phyloP scores from a whole-genome alignment of 139 green algal species.

The Tetraselmis chui region DNA sequence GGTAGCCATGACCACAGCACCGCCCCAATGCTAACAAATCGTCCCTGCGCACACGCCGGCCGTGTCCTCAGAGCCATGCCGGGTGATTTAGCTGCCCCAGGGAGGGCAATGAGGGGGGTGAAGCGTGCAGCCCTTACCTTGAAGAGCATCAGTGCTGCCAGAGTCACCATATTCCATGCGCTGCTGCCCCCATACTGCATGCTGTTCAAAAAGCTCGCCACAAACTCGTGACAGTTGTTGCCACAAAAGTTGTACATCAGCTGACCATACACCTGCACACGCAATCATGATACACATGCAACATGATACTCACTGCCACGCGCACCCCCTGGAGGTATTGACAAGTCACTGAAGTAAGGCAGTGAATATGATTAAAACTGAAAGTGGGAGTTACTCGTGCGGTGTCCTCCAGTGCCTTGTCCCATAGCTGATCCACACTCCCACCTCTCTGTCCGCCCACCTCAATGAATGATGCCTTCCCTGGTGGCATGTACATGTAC shows the following conservation, averaged over 20 bases:
- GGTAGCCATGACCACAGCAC: not conserved
- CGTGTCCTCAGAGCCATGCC: too few relatives aligned
- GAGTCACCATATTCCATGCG: slow-evolving; percentile 26
- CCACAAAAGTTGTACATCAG: slow-evolving; percentile 32
- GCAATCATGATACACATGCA: not conserved
- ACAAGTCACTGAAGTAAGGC: too few relatives aligned
- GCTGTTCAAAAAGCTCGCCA: slow-evolving; percentile 29
- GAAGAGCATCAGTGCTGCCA: slow-evolving; percentile 19
- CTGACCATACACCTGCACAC: slow-evolving; percentile 22
- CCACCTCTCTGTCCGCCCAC: not conserved
- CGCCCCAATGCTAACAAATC: not conserved
- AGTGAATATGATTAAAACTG: too few relatives aligned
- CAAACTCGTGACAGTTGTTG: slow-evolving; percentile 47
- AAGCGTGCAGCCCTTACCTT: too few relatives aligned
- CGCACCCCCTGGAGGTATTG: not conserved
- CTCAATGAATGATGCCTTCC: not conserved
- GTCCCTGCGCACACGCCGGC: not conserved
- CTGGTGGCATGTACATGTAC: not conserved
- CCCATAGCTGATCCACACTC: not conserved
- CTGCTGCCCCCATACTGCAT: slow-evolving; percentile 17
- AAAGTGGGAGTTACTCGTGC: not conserved
- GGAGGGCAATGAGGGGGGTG: too few relatives aligned
- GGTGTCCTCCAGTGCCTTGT: not conserved
- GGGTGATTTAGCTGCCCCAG: too few relatives aligned
- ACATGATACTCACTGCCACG: not conserved